Percentiles rank a stretch among this genome's conserved stretches.
phyloP scores from a whole-genome alignment of 1,284 basidiomycete species.

The Bondarzewia mesenterica region DNA sequence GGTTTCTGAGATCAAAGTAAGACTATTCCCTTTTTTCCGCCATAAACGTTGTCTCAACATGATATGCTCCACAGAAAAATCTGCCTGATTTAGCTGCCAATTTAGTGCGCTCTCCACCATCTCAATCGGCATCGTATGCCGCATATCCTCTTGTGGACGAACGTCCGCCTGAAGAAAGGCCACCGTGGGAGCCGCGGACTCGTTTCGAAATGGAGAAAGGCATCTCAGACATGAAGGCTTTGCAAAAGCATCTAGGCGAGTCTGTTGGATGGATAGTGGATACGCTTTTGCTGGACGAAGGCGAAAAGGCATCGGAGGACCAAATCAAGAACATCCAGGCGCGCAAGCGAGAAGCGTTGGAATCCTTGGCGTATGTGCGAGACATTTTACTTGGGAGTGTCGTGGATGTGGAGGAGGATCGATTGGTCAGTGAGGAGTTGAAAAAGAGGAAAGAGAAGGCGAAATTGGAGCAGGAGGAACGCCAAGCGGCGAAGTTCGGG shows the following conservation, averaged over 20 bases:
- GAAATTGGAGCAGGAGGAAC: constrained; percentile 18
- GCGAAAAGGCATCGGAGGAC: constrained; percentile 30
- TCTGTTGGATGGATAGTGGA: constrained; percentile 67
- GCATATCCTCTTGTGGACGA: constrained; percentile 63
- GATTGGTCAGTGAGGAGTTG: constrained; percentile 47
- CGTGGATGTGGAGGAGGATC: constrained; percentile 50
- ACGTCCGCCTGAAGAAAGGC: constrained; percentile 41
- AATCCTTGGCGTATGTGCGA: constrained; percentile 64
- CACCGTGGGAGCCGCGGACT: constrained; percentile 56
- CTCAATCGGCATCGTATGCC: constrained; percentile 30
- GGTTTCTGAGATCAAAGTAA: constrained; percentile 63
- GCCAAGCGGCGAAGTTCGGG: constrained; percentile 9
- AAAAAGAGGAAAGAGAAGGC: constrained; percentile 21
- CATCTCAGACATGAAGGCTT: constrained; percentile 37
- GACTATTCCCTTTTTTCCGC: constrained; percentile 11
- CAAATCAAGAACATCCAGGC: constrained; percentile 27
- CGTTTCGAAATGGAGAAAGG: constrained; percentile 63
- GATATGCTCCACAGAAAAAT: constrained; percentile 48
- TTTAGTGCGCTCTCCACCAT: constrained; percentile 46
- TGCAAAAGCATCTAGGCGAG: constrained; percentile 56
- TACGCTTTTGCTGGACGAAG: constrained; percentile 51
- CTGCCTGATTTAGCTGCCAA: constrained; percentile 73
- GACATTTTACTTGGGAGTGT: constrained; percentile 56
- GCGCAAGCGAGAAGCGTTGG: constrained; percentile 58
- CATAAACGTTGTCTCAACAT: background rate